phyloP scores from a whole-genome alignment of 1,139 yeast genomes.

The Saccharomyces uvarum region DNA sequence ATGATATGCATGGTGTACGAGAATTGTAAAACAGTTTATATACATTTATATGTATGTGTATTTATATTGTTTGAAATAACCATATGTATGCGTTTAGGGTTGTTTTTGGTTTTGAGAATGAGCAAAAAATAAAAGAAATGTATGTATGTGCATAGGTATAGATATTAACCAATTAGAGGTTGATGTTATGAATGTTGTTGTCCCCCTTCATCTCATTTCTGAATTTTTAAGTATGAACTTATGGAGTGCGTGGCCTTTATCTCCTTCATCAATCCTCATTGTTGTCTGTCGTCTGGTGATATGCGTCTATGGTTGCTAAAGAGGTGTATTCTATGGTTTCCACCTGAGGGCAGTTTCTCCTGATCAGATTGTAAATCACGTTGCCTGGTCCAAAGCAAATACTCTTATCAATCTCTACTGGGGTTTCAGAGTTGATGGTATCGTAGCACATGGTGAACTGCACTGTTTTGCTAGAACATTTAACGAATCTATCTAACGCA shows the following conservation, averaged over 20 bases:
- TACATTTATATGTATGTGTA: background rate
- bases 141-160: background rate
- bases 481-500: constrained; percentile 30
- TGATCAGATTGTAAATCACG: constrained; percentile 25
- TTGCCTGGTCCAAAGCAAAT: constrained; percentile 30
- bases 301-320: constrained; percentile 21
- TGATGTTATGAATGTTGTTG: background rate
- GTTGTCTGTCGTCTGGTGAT: constrained; percentile 6
- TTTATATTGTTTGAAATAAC: background rate
- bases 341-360: constrained; percentile 22
- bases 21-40: background rate
- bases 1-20: background rate
- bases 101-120: background rate
- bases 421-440: constrained; percentile 18
- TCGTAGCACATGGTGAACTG: constrained; percentile 30
- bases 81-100: background rate
- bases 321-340: constrained; percentile 22
- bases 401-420: constrained; percentile 13
- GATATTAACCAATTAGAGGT: background rate
- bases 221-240: background rate
- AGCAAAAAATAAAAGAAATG: background rate
- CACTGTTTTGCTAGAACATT: constrained; percentile 29
- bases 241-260: background rate
- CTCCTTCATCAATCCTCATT: background rate
- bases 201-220: background rate